These are phyloP conservation scores for Xylaria acuta DNA, from an alignment of 495 filamentous ascomycete genomes.

Conservation along the genomic window DNA sequence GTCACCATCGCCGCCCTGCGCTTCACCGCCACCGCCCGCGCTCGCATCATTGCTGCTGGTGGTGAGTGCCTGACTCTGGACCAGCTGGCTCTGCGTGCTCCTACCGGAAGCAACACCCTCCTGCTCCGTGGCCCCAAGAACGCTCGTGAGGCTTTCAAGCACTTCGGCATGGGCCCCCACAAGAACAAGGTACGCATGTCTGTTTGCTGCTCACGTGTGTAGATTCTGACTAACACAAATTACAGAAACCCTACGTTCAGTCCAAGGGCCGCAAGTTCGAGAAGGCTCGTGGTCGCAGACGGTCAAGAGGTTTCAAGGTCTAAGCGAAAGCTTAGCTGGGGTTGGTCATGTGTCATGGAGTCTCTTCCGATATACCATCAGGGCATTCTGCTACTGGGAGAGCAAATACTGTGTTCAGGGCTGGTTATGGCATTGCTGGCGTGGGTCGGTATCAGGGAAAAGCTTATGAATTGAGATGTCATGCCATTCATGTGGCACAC, in stretches of 20 bases:
- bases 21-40: slow-evolving; percentile 94
- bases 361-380: slow-evolving; percentile 41
- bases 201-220: neutral
- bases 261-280: slow-evolving; percentile 99
- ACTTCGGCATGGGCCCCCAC: slow-evolving; percentile 98
- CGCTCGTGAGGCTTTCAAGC: slow-evolving; percentile 94
- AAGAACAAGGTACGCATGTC: slow-evolving; percentile 80
- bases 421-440: slow-evolving; percentile 46
- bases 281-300: slow-evolving; percentile 94
- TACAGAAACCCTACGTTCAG: slow-evolving; percentile 89
- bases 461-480: slow-evolving; percentile 39
- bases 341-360: slow-evolving; percentile 37
- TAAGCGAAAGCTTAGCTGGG: slow-evolving; percentile 58
- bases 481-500: slow-evolving; percentile 30
- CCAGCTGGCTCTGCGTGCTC: slow-evolving; percentile 90
- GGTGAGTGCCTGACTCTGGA: slow-evolving; percentile 94
- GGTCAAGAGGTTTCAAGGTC: slow-evolving; percentile 98
- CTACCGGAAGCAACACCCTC: slow-evolving; percentile 93
- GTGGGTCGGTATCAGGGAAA: slow-evolving; percentile 45
- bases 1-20: slow-evolving; percentile 88
- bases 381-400: slow-evolving; percentile 33
- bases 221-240: slow-evolving; percentile 25
- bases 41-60: slow-evolving; percentile 88
- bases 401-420: slow-evolving; percentile 35
- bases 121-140: slow-evolving; percentile 97